These are phyloP conservation scores for Phallus indusiatus DNA, from an alignment of 768 basidiomycete genomes.

Conservation along the genomic window DNA sequence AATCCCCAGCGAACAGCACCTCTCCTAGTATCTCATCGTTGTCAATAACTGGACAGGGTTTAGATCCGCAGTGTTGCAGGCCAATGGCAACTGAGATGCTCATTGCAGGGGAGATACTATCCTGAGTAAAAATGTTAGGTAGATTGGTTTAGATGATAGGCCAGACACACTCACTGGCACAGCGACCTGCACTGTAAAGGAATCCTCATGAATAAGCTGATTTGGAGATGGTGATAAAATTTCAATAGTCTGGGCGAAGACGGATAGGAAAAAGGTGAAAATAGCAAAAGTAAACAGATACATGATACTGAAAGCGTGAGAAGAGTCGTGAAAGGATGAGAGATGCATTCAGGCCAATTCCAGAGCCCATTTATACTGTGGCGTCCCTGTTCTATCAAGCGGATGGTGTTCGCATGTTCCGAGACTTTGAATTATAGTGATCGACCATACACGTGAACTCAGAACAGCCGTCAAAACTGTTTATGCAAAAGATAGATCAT, in stretches of 20 bases:
- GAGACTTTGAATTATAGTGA: no score
- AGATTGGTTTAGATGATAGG: not conserved
- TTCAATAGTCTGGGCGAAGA: not conserved
- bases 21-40: constrained; percentile 5
- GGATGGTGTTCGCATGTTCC: no score
- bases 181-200: constrained; percentile 5
- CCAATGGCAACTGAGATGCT: constrained; percentile 1
- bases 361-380: not conserved
- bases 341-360: not conserved
- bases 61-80: not conserved
- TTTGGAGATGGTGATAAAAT: not conserved
- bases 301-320: not conserved
- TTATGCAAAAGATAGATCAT: not conserved
- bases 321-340: not conserved
- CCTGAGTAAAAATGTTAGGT: not conserved
- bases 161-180: not conserved
- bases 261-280: not conserved
- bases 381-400: not conserved
- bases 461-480: not conserved
- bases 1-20: constrained; percentile 1
- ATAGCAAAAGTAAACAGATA: not conserved
- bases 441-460: not conserved
- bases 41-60: constrained; percentile 1
- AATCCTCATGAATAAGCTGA: not conserved
- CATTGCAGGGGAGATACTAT: not conserved